A percentile compares a stretch with the other conserved stretches of the same genome.
Evolutionary conservation across 2,329 filamentous ascomycete genomes (phyloP).

Genomic region (Periconia digitata): DNA sequence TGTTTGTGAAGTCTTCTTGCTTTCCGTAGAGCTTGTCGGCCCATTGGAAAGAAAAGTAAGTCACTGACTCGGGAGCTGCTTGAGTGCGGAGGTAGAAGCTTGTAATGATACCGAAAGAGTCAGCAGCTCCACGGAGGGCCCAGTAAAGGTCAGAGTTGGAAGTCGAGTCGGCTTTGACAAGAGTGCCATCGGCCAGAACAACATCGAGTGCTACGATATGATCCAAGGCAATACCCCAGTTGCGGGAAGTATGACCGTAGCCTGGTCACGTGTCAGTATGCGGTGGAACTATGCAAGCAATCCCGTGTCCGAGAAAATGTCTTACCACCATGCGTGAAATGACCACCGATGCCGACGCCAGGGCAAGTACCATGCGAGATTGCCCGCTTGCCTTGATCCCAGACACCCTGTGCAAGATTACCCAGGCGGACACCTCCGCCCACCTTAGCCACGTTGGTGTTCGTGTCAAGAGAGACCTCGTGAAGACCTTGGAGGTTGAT

Average conservation of each 20-base stretch:
- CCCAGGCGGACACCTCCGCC: constrained; percentile 54
- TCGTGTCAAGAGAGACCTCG: constrained; percentile 45
- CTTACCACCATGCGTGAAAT: constrained; percentile 37
- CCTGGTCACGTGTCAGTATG: neutral
- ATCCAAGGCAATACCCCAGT: constrained; percentile 41
- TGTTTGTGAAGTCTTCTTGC: constrained; percentile 37
- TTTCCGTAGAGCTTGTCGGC: constrained; percentile 26
- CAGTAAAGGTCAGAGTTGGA: constrained; percentile 45
- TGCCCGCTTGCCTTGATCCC: constrained; percentile 40
- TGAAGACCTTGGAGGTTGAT: constrained; percentile 53
- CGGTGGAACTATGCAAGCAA: neutral
- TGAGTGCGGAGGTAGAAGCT: constrained; percentile 41
- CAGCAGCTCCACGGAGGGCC: constrained; percentile 46
- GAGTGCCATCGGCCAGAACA: constrained; percentile 43
- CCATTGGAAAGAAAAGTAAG: constrained; percentile 30
- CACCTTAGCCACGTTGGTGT: constrained; percentile 46
- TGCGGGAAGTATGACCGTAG: constrained; percentile 38
- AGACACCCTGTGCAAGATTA: constrained; percentile 40
- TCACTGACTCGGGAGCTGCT: constrained; percentile 28
- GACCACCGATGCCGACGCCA: constrained; percentile 43
- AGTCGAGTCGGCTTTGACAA: constrained; percentile 37
- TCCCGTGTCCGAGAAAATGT: neutral
- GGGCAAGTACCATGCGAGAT: constrained; percentile 58
- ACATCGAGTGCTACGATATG: constrained; percentile 38
- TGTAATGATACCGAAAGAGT: constrained; percentile 45